Evolutionary conservation across 2,329 filamentous ascomycete genomes (phyloP).

Genomic region (Elsinoe fawcettii): DNA sequence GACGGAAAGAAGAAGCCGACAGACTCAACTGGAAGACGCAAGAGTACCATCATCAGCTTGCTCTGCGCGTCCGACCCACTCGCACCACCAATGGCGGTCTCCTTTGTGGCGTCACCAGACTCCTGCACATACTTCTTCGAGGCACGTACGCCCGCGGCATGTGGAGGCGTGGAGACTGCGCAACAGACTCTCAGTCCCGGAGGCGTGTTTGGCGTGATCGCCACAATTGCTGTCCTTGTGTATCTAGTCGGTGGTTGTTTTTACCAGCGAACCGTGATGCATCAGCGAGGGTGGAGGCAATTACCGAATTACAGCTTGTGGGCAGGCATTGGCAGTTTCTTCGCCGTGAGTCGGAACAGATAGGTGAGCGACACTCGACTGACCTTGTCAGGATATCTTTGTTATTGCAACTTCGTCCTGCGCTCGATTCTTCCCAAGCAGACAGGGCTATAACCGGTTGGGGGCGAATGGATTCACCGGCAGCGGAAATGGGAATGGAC

Average conservation of each 20-base stretch:
- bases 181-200: conserved; percentile 56
- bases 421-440: conserved; percentile 55
- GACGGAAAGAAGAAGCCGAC: conserved; percentile 19
- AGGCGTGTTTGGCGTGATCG: conserved; percentile 82
- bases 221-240: conserved; percentile 67
- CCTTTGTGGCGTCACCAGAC: conserved; percentile 75
- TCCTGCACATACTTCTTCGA: conserved; percentile 96
- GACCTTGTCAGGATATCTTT: conserved; percentile 45
- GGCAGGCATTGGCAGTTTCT: conserved; percentile 76
- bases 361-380: neutral
- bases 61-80: conserved; percentile 80
- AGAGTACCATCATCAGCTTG: conserved; percentile 83
- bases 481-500: conserved; percentile 28
- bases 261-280: conserved; percentile 89
- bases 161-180: conserved; percentile 58
- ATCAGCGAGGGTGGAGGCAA: conserved; percentile 91
- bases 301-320: conserved; percentile 90
- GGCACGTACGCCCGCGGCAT: conserved; percentile 76
- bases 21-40: conserved; percentile 46
- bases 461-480: conserved; percentile 45
- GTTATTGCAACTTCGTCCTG: conserved; percentile 64
- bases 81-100: conserved; percentile 59
- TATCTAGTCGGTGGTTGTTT: conserved; percentile 90
- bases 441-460: conserved; percentile 60
- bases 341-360: conserved; percentile 55